Evolutionary conservation across 371 early-diverging fungal genomes (phyloP).

Genomic region (Circinella minor): DNA sequence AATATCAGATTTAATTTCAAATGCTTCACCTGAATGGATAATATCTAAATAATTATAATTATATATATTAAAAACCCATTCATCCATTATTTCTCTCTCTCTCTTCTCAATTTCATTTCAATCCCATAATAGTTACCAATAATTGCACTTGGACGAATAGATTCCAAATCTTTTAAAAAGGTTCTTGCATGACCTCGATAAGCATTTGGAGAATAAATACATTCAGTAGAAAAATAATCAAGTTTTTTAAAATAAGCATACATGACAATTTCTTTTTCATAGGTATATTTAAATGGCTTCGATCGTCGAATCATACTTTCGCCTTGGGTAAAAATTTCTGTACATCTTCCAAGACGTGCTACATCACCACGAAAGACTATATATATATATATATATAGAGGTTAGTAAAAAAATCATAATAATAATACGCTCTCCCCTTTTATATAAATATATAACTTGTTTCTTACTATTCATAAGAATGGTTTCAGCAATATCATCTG

Average conservation of each 20-base stretch:
- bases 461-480: conserved; percentile 96
- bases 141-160: conserved; percentile 90
- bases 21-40: conserved; percentile 94
- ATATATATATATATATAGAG: no score
- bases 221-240: conserved; percentile 99
- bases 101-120: background rate
- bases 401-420: background rate
- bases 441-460: no score
- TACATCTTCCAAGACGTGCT: conserved; percentile 93
- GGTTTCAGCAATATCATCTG: conserved; percentile 99
- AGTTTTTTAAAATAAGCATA: conserved; percentile 99
- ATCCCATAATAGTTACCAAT: conserved; percentile 60
- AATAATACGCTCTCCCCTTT: no score
- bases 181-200: conserved; percentile 97
- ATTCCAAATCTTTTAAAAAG: conserved; percentile 97
- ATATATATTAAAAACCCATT: conserved; percentile 1
- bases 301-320: conserved; percentile 85
- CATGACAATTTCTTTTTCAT: conserved; percentile 99
- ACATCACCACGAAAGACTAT: conserved; percentile 97
- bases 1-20: conserved; percentile 70
- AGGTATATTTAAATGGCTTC: conserved; percentile 99
- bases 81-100: background rate
- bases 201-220: conserved; percentile 99
- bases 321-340: conserved; percentile 86
- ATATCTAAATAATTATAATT: conserved; percentile 64